Conservation (phyloP, 257 asterid genomes). For the Solanum dulcamara region DNA sequence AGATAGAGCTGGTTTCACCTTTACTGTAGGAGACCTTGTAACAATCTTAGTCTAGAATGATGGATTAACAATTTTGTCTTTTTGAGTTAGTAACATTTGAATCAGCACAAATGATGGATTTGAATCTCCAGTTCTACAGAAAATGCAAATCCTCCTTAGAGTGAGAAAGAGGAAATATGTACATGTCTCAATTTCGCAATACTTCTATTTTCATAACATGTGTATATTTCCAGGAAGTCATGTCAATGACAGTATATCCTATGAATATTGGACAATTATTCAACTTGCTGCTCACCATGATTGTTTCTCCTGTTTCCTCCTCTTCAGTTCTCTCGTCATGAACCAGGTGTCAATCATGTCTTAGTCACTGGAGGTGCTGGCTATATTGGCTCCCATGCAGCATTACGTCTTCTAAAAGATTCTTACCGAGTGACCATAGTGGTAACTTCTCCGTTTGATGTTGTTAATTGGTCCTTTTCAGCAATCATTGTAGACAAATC, state of each 20-base stretch:
- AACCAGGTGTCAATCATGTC: constrained; percentile 82
- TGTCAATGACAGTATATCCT: neutral
- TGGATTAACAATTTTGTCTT: neutral
- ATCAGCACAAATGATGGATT: neutral
- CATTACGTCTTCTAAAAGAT: constrained; percentile 73
- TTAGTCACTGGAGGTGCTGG: constrained; percentile 97
- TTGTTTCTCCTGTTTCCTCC: neutral
- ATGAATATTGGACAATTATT: neutral
- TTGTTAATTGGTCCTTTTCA: neutral
- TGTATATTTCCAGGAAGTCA: neutral
- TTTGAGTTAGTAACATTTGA: neutral
- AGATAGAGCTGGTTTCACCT: neutral
- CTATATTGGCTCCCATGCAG: constrained; percentile 89
- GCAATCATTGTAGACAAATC: neutral
- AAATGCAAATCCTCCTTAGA: neutral
- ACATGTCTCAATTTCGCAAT: neutral
- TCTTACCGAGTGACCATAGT: constrained; percentile 81
- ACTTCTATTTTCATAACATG: neutral
- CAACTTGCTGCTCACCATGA: neutral
- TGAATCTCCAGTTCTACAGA: neutral
- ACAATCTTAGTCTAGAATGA: neutral
- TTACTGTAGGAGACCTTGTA: neutral
- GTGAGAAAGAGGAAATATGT: neutral
- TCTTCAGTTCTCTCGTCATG: constrained; percentile 59
- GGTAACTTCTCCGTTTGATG: constrained; percentile 28